Evolutionary conservation across 805 yeast genomes (phyloP).

Genomic region (Myxozyma udenii): DNA sequence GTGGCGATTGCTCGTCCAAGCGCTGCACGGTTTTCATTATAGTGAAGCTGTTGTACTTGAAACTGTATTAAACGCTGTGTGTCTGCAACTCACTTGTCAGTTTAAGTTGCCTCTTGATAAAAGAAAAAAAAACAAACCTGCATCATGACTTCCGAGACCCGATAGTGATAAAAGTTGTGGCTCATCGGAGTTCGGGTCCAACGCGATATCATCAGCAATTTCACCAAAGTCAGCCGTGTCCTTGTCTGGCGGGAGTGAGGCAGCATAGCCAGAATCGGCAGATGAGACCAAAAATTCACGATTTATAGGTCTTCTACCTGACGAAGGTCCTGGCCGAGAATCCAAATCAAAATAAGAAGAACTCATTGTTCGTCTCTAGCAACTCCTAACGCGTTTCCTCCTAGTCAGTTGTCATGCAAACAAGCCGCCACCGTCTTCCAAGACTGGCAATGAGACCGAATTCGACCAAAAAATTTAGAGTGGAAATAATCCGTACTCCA

Average conservation of each 20-base stretch:
- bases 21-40: constrained; percentile 66
- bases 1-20: constrained; percentile 49
- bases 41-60: constrained; percentile 69
- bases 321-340: constrained; percentile 22
- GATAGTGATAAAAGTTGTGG: background rate
- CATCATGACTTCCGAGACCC: background rate
- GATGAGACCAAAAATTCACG: constrained; percentile 20
- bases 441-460: too few relatives aligned
- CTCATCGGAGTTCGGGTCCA: background rate
- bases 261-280: constrained; percentile 32
- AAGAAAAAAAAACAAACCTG: background rate
- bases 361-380: too few relatives aligned
- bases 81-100: constrained; percentile 6
- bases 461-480: too few relatives aligned
- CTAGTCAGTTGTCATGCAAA: too few relatives aligned
- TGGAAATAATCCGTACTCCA: too few relatives aligned
- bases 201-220: background rate
- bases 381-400: too few relatives aligned
- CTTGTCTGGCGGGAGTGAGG: constrained; percentile 22
- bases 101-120: background rate
- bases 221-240: background rate
- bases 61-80: constrained; percentile 38
- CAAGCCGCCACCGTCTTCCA: too few relatives aligned
- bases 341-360: constrained; percentile 24
- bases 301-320: constrained; percentile 4